phyloP scores from a whole-genome alignment of 306 rosid genomes.

The Mucuna pruriens region DNA sequence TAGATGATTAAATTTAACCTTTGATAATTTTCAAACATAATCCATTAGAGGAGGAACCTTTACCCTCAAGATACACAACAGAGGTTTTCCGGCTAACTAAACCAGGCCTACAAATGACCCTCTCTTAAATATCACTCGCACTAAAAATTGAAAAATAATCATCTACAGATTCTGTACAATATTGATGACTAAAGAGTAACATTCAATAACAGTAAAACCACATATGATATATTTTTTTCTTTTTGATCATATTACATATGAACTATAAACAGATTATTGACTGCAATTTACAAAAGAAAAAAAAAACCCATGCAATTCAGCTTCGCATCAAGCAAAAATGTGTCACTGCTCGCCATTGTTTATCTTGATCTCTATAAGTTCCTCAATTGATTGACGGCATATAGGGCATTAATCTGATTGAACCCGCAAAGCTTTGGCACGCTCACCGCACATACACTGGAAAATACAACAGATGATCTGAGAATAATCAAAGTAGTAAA shows the following conservation, averaged over 20 bases:
- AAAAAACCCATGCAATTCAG: conserved; percentile 48
- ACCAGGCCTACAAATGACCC: conserved; percentile 25
- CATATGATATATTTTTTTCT: conserved; percentile 18
- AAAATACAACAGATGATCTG: conserved; percentile 40
- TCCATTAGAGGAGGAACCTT: conserved; percentile 30
- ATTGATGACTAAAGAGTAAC: neutral
- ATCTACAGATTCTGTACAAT: conserved; percentile 31
- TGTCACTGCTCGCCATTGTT: conserved; percentile 56
- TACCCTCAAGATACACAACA: conserved; percentile 22
- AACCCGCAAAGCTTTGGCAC: conserved; percentile 77
- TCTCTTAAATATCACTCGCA: conserved; percentile 39
- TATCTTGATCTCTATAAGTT: conserved; percentile 88
- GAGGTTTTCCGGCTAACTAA: conserved; percentile 16
- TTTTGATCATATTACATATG: conserved; percentile 28
- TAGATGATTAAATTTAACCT: conserved; percentile 9
- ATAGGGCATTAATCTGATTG: conserved; percentile 93
- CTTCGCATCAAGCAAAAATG: conserved; percentile 28
- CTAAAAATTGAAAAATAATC: conserved; percentile 16
- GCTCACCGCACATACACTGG: conserved; percentile 97
- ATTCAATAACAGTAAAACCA: conserved; percentile 17
- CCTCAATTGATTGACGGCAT: conserved; percentile 90
- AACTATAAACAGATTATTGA: conserved; percentile 43
- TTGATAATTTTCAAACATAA: conserved; percentile 39
- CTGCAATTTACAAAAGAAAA: conserved; percentile 45
- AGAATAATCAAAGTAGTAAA: conserved; percentile 34